Percentiles rank a stretch among this genome's conserved stretches.
Evolutionary conservation across 116 monocot species (phyloP).

Genomic region (Dioscorea cayenensis): DNA sequence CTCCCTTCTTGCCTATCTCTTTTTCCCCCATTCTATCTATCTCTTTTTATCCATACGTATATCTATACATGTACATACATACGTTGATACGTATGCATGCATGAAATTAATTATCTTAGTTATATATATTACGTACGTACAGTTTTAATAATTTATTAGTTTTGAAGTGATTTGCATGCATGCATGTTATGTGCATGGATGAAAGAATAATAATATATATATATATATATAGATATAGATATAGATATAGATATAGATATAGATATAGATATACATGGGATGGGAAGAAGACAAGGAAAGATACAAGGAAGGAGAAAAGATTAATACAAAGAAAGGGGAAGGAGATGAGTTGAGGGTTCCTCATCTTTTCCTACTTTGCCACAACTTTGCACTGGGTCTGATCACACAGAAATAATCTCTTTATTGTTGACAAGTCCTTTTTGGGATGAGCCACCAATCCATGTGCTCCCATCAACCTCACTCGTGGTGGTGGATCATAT

Average conservation of each 20-base stretch:
- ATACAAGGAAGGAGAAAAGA: background rate
- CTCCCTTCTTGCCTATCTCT: background rate
- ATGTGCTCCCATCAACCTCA: constrained; percentile 28
- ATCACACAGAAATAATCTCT: background rate
- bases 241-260: too few relatives aligned
- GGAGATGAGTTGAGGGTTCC: background rate
- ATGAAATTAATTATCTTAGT: too few relatives aligned
- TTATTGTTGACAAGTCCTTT: constrained; percentile 9
- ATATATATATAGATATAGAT: too few relatives aligned
- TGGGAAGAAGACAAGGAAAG: too few relatives aligned
- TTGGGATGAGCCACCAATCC: constrained; percentile 13
- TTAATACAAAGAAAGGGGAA: background rate
- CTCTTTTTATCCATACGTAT: background rate
- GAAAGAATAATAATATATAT: too few relatives aligned
- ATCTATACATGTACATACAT: background rate
- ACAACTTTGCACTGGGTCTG: background rate
- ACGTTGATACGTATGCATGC: background rate
- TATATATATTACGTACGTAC: too few relatives aligned
- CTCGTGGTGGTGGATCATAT: constrained; percentile 14
- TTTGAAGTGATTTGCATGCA: background rate
- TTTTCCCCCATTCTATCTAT: background rate
- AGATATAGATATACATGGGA: too few relatives aligned
- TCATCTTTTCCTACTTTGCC: constrained; percentile 2
- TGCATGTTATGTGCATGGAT: background rate
- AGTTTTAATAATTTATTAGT: too few relatives aligned